phyloP scores from a whole-genome alignment of 2,329 filamentous ascomycete genomes.

The Penicillium sp. region DNA sequence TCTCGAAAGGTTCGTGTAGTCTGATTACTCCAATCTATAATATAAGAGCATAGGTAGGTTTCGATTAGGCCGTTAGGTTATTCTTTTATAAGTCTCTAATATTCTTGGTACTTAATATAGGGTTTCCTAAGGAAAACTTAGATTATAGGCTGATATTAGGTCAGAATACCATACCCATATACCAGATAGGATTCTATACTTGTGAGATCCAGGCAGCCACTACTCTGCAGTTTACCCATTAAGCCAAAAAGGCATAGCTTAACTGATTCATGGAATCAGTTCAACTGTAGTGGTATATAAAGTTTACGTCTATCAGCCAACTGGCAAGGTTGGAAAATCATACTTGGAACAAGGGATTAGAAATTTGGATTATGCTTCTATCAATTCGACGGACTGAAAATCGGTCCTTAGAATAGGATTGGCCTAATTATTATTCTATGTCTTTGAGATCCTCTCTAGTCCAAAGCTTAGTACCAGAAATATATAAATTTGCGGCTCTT shows the following conservation, averaged over 20 bases:
- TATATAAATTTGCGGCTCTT: slow-evolving; percentile 21
- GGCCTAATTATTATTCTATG: slow-evolving; percentile 22
- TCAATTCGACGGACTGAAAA: slow-evolving; percentile 24
- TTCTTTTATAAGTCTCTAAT: slow-evolving; percentile 21
- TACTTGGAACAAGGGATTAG: slow-evolving; percentile 21
- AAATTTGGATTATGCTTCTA: slow-evolving; percentile 22
- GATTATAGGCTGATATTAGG: slow-evolving; percentile 8
- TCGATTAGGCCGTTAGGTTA: slow-evolving; percentile 19
- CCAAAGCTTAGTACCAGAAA: slow-evolving; percentile 20
- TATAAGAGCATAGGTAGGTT: slow-evolving; percentile 23
- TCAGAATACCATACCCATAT: slow-evolving; percentile 17
- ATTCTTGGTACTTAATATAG: slow-evolving; percentile 21
- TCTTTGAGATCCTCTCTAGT: slow-evolving; percentile 21
- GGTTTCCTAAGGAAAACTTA: slow-evolving; percentile 21
- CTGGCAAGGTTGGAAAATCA: too few species aligned
- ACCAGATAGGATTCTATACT: slow-evolving; percentile 24
- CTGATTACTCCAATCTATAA: slow-evolving; percentile 24
- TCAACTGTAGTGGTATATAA: too few species aligned
- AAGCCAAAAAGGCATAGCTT: too few species aligned
- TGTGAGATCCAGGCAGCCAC: too few species aligned
- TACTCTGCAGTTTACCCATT: too few species aligned
- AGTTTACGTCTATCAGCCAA: too few species aligned
- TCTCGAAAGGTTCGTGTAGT: slow-evolving; percentile 21
- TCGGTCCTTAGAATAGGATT: slow-evolving; percentile 18
- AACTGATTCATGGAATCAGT: too few species aligned